These are phyloP conservation scores for Sordariomycetes sp. DNA, from an alignment of 2,329 filamentous ascomycete species.

Conservation along the genomic window DNA sequence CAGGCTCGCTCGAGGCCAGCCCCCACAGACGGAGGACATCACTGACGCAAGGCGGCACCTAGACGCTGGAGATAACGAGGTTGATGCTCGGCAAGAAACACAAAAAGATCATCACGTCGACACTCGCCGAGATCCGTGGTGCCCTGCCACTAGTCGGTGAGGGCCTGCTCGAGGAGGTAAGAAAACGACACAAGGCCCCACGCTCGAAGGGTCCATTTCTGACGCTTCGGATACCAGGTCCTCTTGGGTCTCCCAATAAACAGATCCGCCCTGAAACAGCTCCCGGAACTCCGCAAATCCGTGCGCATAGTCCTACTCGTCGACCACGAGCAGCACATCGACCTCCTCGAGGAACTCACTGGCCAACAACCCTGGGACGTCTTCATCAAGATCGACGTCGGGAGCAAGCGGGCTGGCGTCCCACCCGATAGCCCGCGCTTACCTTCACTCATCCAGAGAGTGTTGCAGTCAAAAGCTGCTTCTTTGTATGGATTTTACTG, in stretches of 20 bases:
- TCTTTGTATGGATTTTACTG: conserved; percentile 25
- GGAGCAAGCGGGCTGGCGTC: conserved; percentile 22
- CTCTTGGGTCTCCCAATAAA: conserved; percentile 29
- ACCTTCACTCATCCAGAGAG: conserved; percentile 14
- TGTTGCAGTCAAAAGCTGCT: conserved; percentile 16
- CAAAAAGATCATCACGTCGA: conserved; percentile 26
- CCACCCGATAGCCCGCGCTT: conserved; percentile 14
- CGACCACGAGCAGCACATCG: conserved; percentile 22
- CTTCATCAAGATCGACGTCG: conserved; percentile 26
- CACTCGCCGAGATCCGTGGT: conserved; percentile 26
- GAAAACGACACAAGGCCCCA: neutral
- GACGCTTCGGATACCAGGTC: conserved; percentile 11
- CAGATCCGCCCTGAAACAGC: conserved; percentile 17
- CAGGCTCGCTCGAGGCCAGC: neutral
- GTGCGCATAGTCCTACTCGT: conserved; percentile 24
- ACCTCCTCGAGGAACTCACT: conserved; percentile 14
- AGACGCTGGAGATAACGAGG: conserved; percentile 24
- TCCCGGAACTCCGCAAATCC: conserved; percentile 16
- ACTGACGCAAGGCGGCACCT: neutral
- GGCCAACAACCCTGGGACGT: conserved; percentile 17
- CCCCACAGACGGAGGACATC: neutral
- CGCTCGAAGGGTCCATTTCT: neutral
- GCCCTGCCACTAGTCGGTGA: conserved; percentile 24
- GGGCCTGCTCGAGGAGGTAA: conserved; percentile 26
- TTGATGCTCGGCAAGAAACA: conserved; percentile 27